Percentiles rank a stretch among this genome's conserved stretches.
Evolutionary conservation across 768 basidiomycete genomes (phyloP).

Genomic region (Russula vinacea): DNA sequence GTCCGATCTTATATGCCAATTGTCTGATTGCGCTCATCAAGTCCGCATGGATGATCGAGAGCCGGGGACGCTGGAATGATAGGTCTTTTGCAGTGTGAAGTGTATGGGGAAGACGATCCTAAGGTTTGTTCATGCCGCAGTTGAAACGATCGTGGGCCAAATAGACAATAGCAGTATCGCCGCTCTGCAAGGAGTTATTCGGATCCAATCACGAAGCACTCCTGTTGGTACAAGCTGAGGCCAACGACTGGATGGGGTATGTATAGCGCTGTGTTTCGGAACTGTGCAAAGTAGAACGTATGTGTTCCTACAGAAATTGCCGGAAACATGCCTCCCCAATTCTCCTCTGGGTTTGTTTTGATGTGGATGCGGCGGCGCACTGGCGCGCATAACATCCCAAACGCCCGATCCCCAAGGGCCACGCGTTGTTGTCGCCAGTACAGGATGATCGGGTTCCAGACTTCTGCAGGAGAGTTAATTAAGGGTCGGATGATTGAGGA

Average conservation of each 20-base stretch:
- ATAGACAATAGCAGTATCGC: not conserved
- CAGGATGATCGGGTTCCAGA: constrained; percentile 7
- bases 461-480: not conserved
- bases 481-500: not conserved
- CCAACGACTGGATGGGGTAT: not conserved
- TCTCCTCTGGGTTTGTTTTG: not conserved
- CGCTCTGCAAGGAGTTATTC: not conserved
- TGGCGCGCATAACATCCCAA: not conserved
- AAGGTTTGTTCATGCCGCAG: constrained; percentile 10
- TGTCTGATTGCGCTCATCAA: constrained; percentile 8
- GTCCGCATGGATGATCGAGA: constrained; percentile 2
- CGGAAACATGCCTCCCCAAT: not conserved
- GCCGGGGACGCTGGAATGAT: not conserved
- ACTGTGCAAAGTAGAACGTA: not conserved
- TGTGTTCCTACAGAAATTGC: not conserved
- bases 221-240: not conserved
- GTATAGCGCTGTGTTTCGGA: not conserved
- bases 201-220: not conserved
- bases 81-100: not conserved
- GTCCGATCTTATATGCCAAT: not conserved
- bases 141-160: constrained; percentile 1
- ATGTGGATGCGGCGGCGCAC: not conserved
- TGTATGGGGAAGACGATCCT: constrained; percentile 1
- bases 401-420: not conserved
- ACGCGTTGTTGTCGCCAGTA: constrained; percentile 2